Evolutionary conservation across 805 yeast genomes (phyloP).

Genomic region (Sungouiella thailandica): DNA sequence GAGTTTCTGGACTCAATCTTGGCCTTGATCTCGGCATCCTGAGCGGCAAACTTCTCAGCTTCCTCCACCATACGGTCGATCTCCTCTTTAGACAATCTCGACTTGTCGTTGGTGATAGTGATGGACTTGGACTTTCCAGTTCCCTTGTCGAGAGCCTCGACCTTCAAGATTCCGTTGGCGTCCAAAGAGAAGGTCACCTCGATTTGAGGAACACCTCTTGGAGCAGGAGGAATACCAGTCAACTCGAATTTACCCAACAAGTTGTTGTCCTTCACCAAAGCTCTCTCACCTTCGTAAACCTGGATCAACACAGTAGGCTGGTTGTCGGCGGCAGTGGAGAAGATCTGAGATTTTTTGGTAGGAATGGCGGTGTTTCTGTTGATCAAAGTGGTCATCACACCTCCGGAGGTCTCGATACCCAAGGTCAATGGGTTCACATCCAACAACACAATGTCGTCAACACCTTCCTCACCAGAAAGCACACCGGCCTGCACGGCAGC

Average conservation of each 20-base stretch:
- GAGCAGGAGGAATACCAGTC: slow-evolving; percentile 20
- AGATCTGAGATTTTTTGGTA: slow-evolving; percentile 18
- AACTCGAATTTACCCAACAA: slow-evolving; percentile 19
- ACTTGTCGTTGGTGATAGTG: slow-evolving; percentile 17
- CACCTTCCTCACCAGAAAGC: slow-evolving; percentile 28
- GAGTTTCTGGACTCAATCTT: slow-evolving; percentile 17
- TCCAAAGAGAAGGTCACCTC: slow-evolving; percentile 19
- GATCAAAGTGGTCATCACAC: slow-evolving; percentile 19
- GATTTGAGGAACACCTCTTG: slow-evolving; percentile 19
- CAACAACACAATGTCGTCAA: slow-evolving; percentile 66
- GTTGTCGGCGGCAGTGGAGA: slow-evolving; percentile 19
- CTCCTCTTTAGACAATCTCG: slow-evolving; percentile 18
- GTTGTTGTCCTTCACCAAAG: slow-evolving; percentile 20
- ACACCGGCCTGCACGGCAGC: slow-evolving; percentile 68
- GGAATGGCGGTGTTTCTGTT: slow-evolving; percentile 20
- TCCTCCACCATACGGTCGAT: slow-evolving; percentile 19
- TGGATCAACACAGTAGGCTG: slow-evolving; percentile 19
- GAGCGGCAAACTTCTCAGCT: slow-evolving; percentile 18
- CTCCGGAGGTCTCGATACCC: slow-evolving; percentile 20
- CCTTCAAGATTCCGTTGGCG: slow-evolving; percentile 19
- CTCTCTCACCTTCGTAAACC: slow-evolving; percentile 20
- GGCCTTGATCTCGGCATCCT: slow-evolving; percentile 17
- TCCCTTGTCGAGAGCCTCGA: slow-evolving; percentile 18
- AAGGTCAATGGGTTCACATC: slow-evolving; percentile 20
- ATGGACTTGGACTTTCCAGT: slow-evolving; percentile 18